Evolutionary conservation across 371 early-diverging fungal genomes (phyloP), one percentile per base, ranked within the genome.

Genomic region (Chytridium lagenaria): DNA sequence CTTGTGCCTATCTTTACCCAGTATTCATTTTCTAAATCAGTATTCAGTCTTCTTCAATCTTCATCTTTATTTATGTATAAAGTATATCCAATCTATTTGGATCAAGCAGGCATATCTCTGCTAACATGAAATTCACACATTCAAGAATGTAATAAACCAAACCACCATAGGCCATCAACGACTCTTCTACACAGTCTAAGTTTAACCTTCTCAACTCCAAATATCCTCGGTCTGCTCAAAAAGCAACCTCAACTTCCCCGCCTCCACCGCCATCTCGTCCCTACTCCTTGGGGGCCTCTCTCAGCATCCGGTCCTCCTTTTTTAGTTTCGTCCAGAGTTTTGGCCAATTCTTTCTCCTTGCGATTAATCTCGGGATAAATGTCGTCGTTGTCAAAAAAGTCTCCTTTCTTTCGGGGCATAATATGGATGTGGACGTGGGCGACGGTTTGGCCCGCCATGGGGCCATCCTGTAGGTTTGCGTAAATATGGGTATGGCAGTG

Each of bases 401-500:
- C 97, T 23, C 92, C 92, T 26, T 76, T 73, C 36, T 81, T 85
- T 38, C 98, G 89, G 36, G 99, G 98, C 66, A 99, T 91, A 49
- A 99, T 76, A 81, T 99, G 99, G 69, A 97, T 84, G 78, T 99
- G 99, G 36, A 94, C 93, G 84, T 99, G 99, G 19, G 92, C 76
- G 16, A 92, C 97, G 15, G 96, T 90, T 79, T 98, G 99, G 1
- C 99, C 98, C 3, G 99, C 96, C 37, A 34, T 37, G 1, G 87
- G 85, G 0, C 95, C 95, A 81, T 95, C 95, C 83, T 88, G 75
- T 3, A 50, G 31, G 23, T 26, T 15, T 23, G 49, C 19, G n/a
- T n/a, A n/a, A n/a, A n/a, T n/a, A n/a, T n/a, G n/a, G n/a, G n/a
- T n/a, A n/a, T n/a, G n/a, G n/a, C n/a, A n/a, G n/a, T n/a, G n/a